Percentiles rank a stretch among this genome's conserved stretches.
Conservation (phyloP, 2,329 filamentous ascomycete genomes). For the Neonectria coccinea region DNA sequence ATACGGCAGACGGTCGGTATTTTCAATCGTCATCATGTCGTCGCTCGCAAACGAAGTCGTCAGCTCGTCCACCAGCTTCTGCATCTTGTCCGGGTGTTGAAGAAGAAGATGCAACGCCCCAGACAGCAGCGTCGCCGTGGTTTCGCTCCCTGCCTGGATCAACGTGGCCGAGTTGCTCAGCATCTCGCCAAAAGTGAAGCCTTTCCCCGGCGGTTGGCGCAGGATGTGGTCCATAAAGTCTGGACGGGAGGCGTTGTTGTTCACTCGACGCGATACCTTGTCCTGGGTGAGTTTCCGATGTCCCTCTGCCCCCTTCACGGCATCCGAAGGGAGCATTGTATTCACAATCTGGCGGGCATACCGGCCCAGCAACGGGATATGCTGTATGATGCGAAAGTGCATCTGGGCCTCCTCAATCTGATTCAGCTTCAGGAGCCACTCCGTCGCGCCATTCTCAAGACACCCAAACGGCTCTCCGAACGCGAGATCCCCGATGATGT, state of each 20-base stretch:
- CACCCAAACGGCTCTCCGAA: conserved; percentile 31
- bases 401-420: conserved; percentile 31
- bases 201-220: conserved; percentile 22
- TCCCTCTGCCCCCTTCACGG: conserved; percentile 25
- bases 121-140: conserved; percentile 29
- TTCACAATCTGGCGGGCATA: conserved; percentile 32
- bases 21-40: conserved; percentile 26
- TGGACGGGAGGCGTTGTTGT: conserved; percentile 27
- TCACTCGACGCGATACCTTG: conserved; percentile 28
- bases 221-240: conserved; percentile 29
- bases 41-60: conserved; percentile 13
- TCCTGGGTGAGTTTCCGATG: conserved; percentile 29
- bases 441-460: conserved; percentile 23
- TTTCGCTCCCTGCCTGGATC: conserved; percentile 30
- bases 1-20: conserved; percentile 23
- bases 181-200: conserved; percentile 28
- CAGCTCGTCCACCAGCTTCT: conserved; percentile 22
- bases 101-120: conserved; percentile 24
- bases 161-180: conserved; percentile 28
- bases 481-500: conserved; percentile 24
- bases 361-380: conserved; percentile 26
- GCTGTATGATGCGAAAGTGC: conserved; percentile 32
- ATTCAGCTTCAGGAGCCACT: conserved; percentile 30
- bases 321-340: conserved; percentile 27
- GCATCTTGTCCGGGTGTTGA: conserved; percentile 12